phyloP scores from a whole-genome alignment of 2,329 filamentous ascomycete genomes.

The Aspergillus uvarum region DNA sequence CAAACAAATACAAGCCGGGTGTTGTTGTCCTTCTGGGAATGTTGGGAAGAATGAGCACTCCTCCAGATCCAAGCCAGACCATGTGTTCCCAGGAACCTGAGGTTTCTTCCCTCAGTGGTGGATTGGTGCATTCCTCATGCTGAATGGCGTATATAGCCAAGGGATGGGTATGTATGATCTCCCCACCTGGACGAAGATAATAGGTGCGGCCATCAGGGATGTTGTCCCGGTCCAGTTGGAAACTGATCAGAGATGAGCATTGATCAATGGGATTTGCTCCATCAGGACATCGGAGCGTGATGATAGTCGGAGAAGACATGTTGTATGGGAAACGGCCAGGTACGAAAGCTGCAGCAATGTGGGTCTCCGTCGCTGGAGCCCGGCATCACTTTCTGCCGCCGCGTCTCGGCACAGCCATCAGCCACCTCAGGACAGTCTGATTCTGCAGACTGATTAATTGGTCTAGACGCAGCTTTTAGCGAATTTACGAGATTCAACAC shows the following conservation, averaged over 20 bases:
- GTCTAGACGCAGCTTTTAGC: conserved; percentile 12
- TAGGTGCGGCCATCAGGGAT: neutral
- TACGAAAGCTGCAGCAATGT: no score
- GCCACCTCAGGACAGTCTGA: no score
- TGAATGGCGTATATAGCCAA: neutral
- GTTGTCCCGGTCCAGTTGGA: no score
- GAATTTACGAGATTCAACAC: no score
- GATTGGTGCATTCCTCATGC: neutral
- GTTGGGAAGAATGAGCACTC: conserved; percentile 18
- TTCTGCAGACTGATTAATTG: no score
- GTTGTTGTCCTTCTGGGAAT: conserved; percentile 15
- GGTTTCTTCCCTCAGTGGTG: neutral
- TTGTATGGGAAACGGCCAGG: no score
- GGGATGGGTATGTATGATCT: conserved; percentile 1
- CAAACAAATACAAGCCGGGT: conserved; percentile 14
- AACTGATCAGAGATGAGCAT: neutral
- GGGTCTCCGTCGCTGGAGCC: no score
- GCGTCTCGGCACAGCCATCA: neutral
- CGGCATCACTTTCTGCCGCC: no score
- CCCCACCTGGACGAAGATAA: neutral
- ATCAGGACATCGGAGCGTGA: no score
- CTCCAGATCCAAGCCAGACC: neutral
- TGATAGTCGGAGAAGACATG: no score
- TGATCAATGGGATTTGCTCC: no score
- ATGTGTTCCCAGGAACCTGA: neutral